These are phyloP conservation scores for Mycena filopes DNA, from an alignment of 768 basidiomycete species.

Conservation along the genomic window DNA sequence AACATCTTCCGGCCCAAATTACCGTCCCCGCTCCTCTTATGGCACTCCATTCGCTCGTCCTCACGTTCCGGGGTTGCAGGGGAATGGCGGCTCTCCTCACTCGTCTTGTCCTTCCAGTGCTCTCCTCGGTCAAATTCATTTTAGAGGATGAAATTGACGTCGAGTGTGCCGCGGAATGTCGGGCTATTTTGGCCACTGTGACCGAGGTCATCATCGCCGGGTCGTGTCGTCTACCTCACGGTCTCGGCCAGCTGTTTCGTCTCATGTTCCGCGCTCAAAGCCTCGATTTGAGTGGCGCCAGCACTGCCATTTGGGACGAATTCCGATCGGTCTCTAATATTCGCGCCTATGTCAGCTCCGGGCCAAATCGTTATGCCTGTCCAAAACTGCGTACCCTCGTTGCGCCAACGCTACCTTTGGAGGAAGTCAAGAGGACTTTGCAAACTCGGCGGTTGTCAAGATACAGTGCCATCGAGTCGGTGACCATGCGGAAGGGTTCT, in stretches of 20 bases:
- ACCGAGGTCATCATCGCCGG: neutral
- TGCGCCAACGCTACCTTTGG: too few species aligned
- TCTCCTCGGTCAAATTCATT: neutral
- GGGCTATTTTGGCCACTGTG: neutral
- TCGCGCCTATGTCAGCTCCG: neutral
- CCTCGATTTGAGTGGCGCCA: neutral
- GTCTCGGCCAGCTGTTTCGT: neutral
- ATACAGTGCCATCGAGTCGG: too few species aligned
- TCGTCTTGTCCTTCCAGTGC: neutral
- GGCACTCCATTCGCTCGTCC: neutral
- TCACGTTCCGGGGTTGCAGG: neutral
- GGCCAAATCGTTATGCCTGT: neutral
- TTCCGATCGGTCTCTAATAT: neutral
- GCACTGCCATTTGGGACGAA: neutral
- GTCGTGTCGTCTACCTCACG: neutral
- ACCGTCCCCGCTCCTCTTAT: neutral
- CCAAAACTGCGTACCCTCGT: neutral
- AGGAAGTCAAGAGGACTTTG: too few species aligned
- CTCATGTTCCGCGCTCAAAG: neutral
- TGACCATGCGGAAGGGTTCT: too few species aligned
- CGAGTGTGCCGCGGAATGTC: neutral
- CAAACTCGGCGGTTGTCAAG: too few species aligned
- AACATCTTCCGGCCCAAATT: neutral
- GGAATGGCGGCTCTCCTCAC: neutral
- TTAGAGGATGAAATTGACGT: neutral